Evolutionary conservation across 1,284 basidiomycete species (phyloP).

Genomic region (Puccinia novopanici): DNA sequence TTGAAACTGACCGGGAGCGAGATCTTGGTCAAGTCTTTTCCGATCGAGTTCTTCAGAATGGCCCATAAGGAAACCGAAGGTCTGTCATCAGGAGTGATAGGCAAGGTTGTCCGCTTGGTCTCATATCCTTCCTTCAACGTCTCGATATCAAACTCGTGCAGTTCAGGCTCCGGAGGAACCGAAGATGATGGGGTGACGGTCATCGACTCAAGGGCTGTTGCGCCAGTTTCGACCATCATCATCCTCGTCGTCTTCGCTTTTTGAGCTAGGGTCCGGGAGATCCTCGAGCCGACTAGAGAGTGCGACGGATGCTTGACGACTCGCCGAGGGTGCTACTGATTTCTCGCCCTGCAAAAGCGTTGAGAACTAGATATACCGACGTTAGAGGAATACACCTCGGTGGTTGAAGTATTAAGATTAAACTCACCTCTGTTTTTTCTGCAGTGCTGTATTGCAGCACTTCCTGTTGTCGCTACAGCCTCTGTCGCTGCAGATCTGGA

Average conservation of each 20-base stretch:
- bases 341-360: background rate
- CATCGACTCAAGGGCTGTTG: constrained; percentile 61
- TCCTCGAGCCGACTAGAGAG: background rate
- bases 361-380: background rate
- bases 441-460: no score
- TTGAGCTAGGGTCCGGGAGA: constrained; percentile 57
- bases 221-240: constrained; percentile 90
- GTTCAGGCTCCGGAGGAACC: constrained; percentile 51
- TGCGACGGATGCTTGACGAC: background rate
- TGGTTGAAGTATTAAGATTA: background rate
- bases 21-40: constrained; percentile 95
- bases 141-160: constrained; percentile 54
- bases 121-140: constrained; percentile 69
- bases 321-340: background rate
- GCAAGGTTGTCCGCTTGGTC: constrained; percentile 68
- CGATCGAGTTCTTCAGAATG: constrained; percentile 92
- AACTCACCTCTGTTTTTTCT: constrained; percentile 2
- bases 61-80: constrained; percentile 92
- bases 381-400: background rate
- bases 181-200: constrained; percentile 43
- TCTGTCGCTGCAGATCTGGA: no score
- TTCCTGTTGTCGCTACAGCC: no score
- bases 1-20: constrained; percentile 93
- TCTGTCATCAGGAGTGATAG: constrained; percentile 75
- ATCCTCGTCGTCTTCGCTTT: constrained; percentile 75